Percentiles rank a stretch among this genome's conserved stretches.
Evolutionary conservation across 2,329 filamentous ascomycete species (phyloP).

Genomic region (Neoscytalidium dimidiatum): DNA sequence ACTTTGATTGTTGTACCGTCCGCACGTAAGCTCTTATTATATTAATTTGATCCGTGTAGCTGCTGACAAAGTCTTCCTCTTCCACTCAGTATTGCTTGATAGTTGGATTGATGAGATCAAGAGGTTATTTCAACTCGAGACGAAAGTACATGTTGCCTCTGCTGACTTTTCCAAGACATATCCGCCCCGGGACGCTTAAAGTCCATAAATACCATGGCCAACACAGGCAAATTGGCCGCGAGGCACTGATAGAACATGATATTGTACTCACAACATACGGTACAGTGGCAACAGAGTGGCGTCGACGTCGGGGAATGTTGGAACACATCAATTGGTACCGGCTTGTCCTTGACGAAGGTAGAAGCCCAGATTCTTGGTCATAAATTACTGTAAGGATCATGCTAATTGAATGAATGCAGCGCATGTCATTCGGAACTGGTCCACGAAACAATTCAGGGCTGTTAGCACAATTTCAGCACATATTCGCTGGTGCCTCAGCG

Average conservation of each 20-base stretch:
- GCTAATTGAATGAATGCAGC: conserved; percentile 32
- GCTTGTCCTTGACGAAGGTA: conserved; percentile 1
- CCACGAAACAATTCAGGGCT: conserved; percentile 46
- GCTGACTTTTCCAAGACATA: background rate
- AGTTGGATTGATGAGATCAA: conserved; percentile 34
- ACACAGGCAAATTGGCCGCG: background rate
- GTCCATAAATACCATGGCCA: background rate
- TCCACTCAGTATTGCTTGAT: conserved; percentile 4
- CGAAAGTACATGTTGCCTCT: background rate
- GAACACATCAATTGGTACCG: background rate
- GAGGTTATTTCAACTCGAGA: conserved; percentile 5
- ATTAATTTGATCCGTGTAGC: background rate
- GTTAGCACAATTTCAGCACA: conserved; percentile 42
- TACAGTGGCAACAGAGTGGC: background rate
- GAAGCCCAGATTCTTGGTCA: background rate
- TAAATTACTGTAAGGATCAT: background rate
- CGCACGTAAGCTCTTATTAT: conserved; percentile 23
- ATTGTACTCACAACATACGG: background rate
- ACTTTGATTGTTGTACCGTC: conserved; percentile 35
- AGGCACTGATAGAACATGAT: background rate
- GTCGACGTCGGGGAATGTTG: background rate
- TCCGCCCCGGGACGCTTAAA: background rate
- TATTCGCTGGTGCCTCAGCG: conserved; percentile 56
- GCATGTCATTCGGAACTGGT: conserved; percentile 48
- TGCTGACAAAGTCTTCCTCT: conserved; percentile 23